Percentiles rank a stretch among this genome's conserved stretches.
Evolutionary conservation across 2,329 filamentous ascomycete genomes (phyloP).

Genomic region (Cladosporium oxysporum): DNA sequence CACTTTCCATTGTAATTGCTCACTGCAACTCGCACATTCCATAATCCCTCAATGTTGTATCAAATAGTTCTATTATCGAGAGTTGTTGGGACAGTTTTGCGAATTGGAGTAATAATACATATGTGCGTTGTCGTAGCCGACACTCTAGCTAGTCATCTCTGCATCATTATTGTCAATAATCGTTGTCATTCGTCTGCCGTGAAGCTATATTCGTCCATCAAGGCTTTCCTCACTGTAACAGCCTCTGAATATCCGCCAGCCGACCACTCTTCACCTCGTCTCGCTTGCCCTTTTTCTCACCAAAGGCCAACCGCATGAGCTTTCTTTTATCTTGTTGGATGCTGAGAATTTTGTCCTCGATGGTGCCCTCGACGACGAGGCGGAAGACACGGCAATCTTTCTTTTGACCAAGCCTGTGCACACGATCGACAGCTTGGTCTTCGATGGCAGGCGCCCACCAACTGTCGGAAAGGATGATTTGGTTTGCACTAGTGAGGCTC

Average conservation of each 20-base stretch:
- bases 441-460: slow-evolving; percentile 96
- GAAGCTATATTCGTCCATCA: neutral
- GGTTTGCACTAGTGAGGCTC: slow-evolving; percentile 83
- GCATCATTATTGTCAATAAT: neutral
- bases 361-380: slow-evolving; percentile 74
- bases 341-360: slow-evolving; percentile 78
- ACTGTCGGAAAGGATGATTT: slow-evolving; percentile 78
- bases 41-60: too few species aligned
- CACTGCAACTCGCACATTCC: neutral
- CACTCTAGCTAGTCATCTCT: neutral
- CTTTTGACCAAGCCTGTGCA: slow-evolving; percentile 82
- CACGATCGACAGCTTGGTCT: slow-evolving; percentile 85
- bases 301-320: slow-evolving; percentile 76
- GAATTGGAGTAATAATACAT: neutral
- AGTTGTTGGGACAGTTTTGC: too few species aligned
- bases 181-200: neutral
- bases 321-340: slow-evolving; percentile 79
- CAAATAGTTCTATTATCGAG: too few species aligned
- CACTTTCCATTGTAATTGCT: neutral
- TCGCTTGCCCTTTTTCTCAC: slow-evolving; percentile 62
- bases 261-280: slow-evolving; percentile 55
- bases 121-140: neutral
- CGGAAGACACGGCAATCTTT: slow-evolving; percentile 77
- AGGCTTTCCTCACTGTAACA: slow-evolving; percentile 32
- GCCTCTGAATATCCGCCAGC: slow-evolving; percentile 45